Conservation (phyloP, 1,284 basidiomycete genomes). For the Puccinia polysora region DNA sequence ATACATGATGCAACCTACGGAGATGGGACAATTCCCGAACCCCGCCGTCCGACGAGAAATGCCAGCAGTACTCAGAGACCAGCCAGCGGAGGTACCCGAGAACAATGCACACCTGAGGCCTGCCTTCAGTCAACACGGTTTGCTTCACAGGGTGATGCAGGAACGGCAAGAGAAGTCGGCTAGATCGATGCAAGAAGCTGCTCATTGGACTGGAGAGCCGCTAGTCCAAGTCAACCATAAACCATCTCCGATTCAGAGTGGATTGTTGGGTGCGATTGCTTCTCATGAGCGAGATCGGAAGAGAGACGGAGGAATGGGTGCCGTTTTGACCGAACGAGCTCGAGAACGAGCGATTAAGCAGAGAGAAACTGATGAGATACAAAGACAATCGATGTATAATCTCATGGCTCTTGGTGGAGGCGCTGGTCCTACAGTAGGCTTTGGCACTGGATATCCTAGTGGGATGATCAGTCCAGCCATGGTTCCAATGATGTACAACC, state of each 20-base stretch:
- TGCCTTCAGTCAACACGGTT: conserved; percentile 82
- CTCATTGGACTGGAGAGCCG: conserved; percentile 79
- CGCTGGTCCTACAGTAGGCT: not conserved
- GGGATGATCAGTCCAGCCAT: not conserved
- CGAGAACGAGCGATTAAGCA: conserved; percentile 62
- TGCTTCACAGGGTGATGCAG: conserved; percentile 87
- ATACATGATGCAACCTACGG: not conserved
- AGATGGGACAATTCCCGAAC: conserved; percentile 37
- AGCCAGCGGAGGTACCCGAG: conserved; percentile 6
- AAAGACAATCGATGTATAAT: conserved; percentile 21
- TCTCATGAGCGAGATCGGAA: conserved; percentile 90
- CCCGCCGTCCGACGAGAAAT: conserved; percentile 36
- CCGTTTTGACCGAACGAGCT: conserved; percentile 87
- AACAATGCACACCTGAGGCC: conserved; percentile 46
- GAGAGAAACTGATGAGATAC: conserved; percentile 30
- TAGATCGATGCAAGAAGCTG: conserved; percentile 85
- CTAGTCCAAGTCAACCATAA: conserved; percentile 90
- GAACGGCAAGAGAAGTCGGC: conserved; percentile 93
- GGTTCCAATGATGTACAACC: conserved; percentile 37
- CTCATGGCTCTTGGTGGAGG: not conserved
- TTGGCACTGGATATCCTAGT: not conserved
- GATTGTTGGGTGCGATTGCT: conserved; percentile 89
- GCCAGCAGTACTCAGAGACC: conserved; percentile 48
- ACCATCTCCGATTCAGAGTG: conserved; percentile 89
- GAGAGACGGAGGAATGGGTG: conserved; percentile 87